Conservation (phyloP, 73 alveolate genomes). For the Symbiodinium natans region DNA sequence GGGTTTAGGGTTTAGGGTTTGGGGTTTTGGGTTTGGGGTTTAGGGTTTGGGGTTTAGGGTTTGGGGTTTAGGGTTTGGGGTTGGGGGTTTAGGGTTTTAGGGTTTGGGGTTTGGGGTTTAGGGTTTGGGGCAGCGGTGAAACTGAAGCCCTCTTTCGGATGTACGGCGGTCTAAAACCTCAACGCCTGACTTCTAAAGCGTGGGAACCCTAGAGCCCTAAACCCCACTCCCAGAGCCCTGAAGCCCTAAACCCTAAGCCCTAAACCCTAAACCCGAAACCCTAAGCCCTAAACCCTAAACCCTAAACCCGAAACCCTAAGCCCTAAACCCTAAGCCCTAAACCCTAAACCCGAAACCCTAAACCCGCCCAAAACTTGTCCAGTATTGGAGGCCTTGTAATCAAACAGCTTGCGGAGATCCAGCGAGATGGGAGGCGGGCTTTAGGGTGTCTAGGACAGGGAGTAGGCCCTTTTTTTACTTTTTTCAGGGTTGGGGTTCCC, state of each 20-base stretch:
- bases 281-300: neutral
- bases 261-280: neutral
- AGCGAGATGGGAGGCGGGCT: conserved; percentile 6
- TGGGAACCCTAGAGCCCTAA: too few relatives aligned
- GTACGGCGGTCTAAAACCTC: too few relatives aligned
- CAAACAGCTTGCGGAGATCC: conserved; percentile 62
- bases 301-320: neutral
- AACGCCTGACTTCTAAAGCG: too few relatives aligned
- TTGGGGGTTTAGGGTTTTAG: too few relatives aligned
- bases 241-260: neutral
- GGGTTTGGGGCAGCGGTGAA: too few relatives aligned
- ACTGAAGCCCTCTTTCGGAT: too few relatives aligned
- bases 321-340: neutral
- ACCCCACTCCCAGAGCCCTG: neutral
- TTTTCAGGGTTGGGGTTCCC: neutral
- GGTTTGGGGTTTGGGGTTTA: too few relatives aligned
- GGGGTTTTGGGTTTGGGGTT: too few relatives aligned
- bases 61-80: too few relatives aligned
- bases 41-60: too few relatives aligned
- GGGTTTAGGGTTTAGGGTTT: too few relatives aligned
- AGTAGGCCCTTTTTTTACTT: neutral
- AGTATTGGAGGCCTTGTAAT: conserved; percentile 78
- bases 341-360: neutral
- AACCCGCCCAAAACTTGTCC: neutral
- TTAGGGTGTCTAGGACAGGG: neutral